These are phyloP conservation scores for Balansia obtecta DNA, from an alignment of 2,329 filamentous ascomycete species.

Conservation along the genomic window DNA sequence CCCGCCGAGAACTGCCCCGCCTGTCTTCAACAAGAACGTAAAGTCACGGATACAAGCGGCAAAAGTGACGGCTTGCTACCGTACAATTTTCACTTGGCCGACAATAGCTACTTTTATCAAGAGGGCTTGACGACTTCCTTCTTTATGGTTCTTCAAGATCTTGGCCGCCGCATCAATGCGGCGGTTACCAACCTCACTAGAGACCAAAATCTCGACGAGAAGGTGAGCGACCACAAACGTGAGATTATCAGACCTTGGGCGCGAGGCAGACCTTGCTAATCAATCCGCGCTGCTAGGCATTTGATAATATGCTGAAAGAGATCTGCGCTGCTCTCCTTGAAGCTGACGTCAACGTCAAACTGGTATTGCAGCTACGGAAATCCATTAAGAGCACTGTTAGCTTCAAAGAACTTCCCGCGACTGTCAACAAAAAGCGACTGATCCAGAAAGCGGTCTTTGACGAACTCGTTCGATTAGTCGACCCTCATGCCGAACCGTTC, in stretches of 20 bases:
- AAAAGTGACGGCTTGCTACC: too few relatives aligned
- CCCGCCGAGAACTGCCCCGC: too few relatives aligned
- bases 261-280: not conserved
- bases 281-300: constrained; percentile 45
- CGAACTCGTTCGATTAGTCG: constrained; percentile 87
- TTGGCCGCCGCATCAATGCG: constrained; percentile 95
- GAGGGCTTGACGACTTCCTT: not conserved
- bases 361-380: constrained; percentile 83
- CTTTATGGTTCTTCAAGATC: constrained; percentile 93
- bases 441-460: constrained; percentile 98
- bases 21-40: too few relatives aligned
- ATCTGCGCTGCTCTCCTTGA: constrained; percentile 92
- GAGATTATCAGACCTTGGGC: not conserved
- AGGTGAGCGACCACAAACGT: constrained; percentile 41
- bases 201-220: constrained; percentile 89
- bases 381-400: constrained; percentile 86
- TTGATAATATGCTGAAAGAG: constrained; percentile 97
- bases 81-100: too few relatives aligned
- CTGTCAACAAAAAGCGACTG: constrained; percentile 94
- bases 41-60: too few relatives aligned
- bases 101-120: too few relatives aligned
- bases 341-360: constrained; percentile 92
- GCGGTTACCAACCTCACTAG: constrained; percentile 88
- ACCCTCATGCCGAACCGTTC: constrained; percentile 90
- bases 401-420: constrained; percentile 82